Base-by-base conservation (phyloP, 2,329 filamentous ascomycete genomes). In the Thielaviopsis populi region DNA sequence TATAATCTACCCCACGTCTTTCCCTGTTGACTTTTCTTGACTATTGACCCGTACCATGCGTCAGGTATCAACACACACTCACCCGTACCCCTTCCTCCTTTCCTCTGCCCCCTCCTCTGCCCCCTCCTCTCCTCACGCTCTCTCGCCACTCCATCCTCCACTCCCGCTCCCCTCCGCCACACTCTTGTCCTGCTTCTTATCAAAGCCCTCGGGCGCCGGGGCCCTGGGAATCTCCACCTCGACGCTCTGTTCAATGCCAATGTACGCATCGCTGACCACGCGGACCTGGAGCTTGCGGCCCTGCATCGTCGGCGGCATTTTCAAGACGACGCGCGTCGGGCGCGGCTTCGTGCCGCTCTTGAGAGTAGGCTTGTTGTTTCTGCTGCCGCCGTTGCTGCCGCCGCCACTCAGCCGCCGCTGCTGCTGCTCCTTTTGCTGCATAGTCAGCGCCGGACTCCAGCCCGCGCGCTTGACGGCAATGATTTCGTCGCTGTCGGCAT, bases 181-280 rank as follows among this genome's bases (percentile, higher is more conserved):
- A 3, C 27, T 42, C 67, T 62, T 63, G 65, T 63, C 24, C 63
- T 68, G 66, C 58, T 64, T 62, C 56, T 42, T 61, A 56, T 67
- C 56, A 63, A 62, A 58, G 3, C 63, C 67, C 10, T 61, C 60
- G 2, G 64, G 63, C 22, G 69, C 72, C 2, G 80, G 80, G 62
- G 74, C 70, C 37, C 73, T 75, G 19, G 81, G 81, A n/a, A 84
- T 74, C 24, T 80, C 77, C 0, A 83, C 75, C 1, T 77, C 78
- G 43, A 74, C 66, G 0, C 80, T 66, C 27, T 82, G 77, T 71
- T 81, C 77, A 79, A 97, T 83, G 0, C 88, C 89, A 41, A 90
- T 77, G 74, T 97, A 97, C 17, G 84, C 85, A 78, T 97, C 94
- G 73, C 92, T 97, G 19, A 94, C 77, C 1, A 96, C 84, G 67